Evolutionary conservation across 306 rosid species (phyloP), one percentile per base, ranked within the genome.

Genomic region (Senna tora): DNA sequence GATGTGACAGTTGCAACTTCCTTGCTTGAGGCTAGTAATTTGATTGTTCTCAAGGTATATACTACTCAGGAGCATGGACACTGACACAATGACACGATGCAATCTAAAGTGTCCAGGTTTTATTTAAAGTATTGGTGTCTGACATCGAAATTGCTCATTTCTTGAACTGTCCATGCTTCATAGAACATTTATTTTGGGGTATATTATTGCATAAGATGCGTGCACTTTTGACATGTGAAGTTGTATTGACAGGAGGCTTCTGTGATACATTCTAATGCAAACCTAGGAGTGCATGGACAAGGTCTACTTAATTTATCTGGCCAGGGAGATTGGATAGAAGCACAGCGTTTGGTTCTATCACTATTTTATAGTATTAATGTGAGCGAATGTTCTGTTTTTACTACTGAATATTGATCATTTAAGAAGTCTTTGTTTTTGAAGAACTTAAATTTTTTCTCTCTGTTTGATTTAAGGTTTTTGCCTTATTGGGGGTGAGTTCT

Each of bases 211-310:
- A 61, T 43, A 43, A 19, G 64, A 20, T 42, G 45, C 38, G 67
- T 76, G 76, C 39, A 62, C 52, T 45, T 45, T 36, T 79, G 78
- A 74, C 73, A 42, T 66, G 45, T 74, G 61, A 20, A 56, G 71
- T 79, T 74, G 70, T 75, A 70, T 71, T 52, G 30, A 79, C 82
- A 95, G 99, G 96, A 85, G 74, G 76, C 96, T 72, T 95, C 99
- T 76, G 92, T 89, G 69, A 92, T 95, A 79, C 99, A 95, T 76
- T 95, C 99, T 76, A 92, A 95, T 89, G 99, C 99, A 76, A 95
- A 95, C 84, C 89, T 95, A 77, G 99, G 96, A 85, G 97, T 95
- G 76, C 96, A 76, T 78, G 99, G 99, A 43, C 99, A 95, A 89
- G 99, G 97, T 80, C 82, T 91, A 50, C 90, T 95, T 80, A 92